phyloP scores from a whole-genome alignment of 2,329 filamentous ascomycete genomes.

The Westerdykella aurantiaca region DNA sequence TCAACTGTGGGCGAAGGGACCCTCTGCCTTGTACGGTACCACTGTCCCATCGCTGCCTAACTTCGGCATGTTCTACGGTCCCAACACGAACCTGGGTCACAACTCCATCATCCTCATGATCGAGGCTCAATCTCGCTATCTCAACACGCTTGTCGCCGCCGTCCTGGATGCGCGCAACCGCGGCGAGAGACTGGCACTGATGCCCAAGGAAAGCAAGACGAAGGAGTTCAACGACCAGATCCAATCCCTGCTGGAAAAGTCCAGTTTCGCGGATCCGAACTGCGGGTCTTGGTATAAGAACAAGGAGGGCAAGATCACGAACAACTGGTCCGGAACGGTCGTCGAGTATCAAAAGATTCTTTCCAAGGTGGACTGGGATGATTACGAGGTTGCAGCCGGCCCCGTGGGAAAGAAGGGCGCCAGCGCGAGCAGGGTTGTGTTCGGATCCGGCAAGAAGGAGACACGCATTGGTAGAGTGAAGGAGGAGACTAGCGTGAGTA shows the following conservation, averaged over 20 bases:
- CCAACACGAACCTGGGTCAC: slow-evolving; percentile 51
- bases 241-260: slow-evolving; percentile 41
- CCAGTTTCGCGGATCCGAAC: slow-evolving; percentile 49
- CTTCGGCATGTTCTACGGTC: slow-evolving; percentile 55
- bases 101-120: slow-evolving; percentile 59
- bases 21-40: slow-evolving; percentile 48
- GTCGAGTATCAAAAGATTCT: slow-evolving; percentile 51
- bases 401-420: background rate
- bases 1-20: slow-evolving; percentile 52
- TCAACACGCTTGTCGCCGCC: slow-evolving; percentile 46
- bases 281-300: slow-evolving; percentile 56
- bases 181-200: slow-evolving; percentile 41
- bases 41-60: slow-evolving; percentile 50
- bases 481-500: slow-evolving; percentile 43
- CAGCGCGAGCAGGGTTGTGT: slow-evolving; percentile 29
- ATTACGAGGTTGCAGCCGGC: slow-evolving; percentile 35
- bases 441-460: slow-evolving; percentile 29
- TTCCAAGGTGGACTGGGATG: slow-evolving; percentile 40
- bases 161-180: slow-evolving; percentile 43
- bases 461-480: slow-evolving; percentile 39
- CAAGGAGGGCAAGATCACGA: slow-evolving; percentile 49
- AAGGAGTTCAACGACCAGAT: slow-evolving; percentile 44
- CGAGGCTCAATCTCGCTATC: slow-evolving; percentile 52
- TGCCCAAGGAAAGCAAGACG: slow-evolving; percentile 39
- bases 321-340: slow-evolving; percentile 53